A percentile compares a stretch with the other conserved stretches of the same genome.
phyloP scores from a whole-genome alignment of 768 basidiomycete genomes.

The Russula brevipes region DNA sequence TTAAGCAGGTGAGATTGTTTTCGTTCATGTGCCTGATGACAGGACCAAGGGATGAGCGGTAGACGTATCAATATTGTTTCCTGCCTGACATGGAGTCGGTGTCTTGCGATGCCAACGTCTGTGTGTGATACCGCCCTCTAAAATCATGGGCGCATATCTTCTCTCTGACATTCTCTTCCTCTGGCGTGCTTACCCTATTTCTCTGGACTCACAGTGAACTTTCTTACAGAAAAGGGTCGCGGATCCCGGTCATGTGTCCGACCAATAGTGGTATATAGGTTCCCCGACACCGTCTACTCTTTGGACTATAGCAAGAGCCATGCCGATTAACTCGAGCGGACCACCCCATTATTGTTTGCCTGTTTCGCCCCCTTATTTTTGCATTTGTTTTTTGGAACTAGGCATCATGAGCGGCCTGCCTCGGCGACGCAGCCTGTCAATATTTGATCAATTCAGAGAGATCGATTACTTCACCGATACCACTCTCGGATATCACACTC shows the following conservation, averaged over 20 bases:
- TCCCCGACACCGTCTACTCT: neutral
- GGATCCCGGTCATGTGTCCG: neutral
- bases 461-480: neutral
- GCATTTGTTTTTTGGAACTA: neutral
- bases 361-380: neutral
- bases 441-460: neutral
- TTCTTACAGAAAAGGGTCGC: conserved; percentile 5
- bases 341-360: neutral
- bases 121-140: conserved; percentile 12
- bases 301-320: neutral
- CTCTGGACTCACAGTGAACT: neutral
- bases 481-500: neutral
- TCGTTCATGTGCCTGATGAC: neutral
- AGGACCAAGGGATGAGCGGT: conserved; percentile 14
- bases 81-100: conserved; percentile 19
- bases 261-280: neutral
- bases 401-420: neutral
- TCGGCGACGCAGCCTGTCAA: conserved; percentile 1
- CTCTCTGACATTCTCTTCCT: conserved; percentile 13
- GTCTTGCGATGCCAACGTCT: conserved; percentile 13
- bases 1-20: conserved; percentile 7
- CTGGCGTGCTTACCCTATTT: neutral
- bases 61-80: conserved; percentile 1
- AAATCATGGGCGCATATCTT: conserved; percentile 13
- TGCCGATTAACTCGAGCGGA: neutral